Evolutionary conservation across 768 basidiomycete genomes (phyloP), one percentile per base, ranked within the genome.

Genomic region (Lactifluus volemus): DNA sequence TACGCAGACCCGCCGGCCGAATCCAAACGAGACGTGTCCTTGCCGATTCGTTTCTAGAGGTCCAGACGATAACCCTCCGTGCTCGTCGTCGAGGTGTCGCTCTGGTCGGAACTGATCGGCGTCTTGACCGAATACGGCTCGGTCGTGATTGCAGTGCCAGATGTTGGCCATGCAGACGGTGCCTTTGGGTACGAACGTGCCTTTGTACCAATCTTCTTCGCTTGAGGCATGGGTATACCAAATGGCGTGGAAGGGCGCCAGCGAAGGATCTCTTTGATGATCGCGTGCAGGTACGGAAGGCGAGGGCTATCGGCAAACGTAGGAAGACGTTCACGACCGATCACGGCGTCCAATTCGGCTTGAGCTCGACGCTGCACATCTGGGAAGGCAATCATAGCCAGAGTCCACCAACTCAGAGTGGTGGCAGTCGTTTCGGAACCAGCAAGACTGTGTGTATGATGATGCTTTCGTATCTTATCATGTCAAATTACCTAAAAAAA

Each of bases 111-210:
- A 69, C n/a, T 30, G 29, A 2, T 60, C 54, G 15, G 64, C 62
- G 47, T 68, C 67, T 2, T 60, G 49, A 14, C 61, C 65, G 21
- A 59, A 68, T 1, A 60, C 8, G 7, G 59, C n/a, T 6, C 49
- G 29, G 29, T 61, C 49, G 8, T 60, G 45, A 36, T 58, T 53
- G 7, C 59, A 49, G 0, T 53, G 36, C 63, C 65, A 63, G 14
- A 45, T 7, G 51, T 74, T 74, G 12, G 67, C 59, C 21, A 74
- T 60, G 39, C 74, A 65, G 4, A 73, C 64, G 2, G 74, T 70
- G n/a, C 73, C 74, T 41, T 68, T 71, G 1, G 75, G 75, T 15
- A 77, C 73, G 54, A 67, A 63, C 52, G 58, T 61, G 14, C 64
- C 69, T 47, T 66, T 60, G 50, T 73, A 74, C 50, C 48, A 62